These are phyloP conservation scores for Scleroderma citrinum DNA, from an alignment of 768 basidiomycete species.

Conservation along the genomic window DNA sequence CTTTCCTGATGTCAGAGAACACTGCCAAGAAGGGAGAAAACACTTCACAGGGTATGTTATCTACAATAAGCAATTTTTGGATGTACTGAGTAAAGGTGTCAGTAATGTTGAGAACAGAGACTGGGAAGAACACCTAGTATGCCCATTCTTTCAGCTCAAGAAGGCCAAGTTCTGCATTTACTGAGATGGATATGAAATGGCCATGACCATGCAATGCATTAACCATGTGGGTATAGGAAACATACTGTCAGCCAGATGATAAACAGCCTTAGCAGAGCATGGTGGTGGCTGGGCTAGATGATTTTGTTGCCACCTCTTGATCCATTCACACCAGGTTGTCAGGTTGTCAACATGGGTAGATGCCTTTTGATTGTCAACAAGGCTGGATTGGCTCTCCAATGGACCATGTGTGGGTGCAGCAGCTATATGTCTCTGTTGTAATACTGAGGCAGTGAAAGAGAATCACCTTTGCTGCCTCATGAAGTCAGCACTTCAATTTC, in stretches of 20 bases:
- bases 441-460: constrained; percentile 38
- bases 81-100: constrained; percentile 54
- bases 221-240: too few species aligned
- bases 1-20: constrained; percentile 78
- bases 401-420: constrained; percentile 16
- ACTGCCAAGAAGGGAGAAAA: constrained; percentile 82
- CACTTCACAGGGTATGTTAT: constrained; percentile 81
- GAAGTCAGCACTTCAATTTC: not conserved
- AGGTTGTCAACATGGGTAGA: constrained; percentile 19
- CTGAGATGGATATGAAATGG: too few species aligned
- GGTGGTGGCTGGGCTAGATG: constrained; percentile 61
- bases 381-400: constrained; percentile 32
- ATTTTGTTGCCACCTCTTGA: constrained; percentile 56
- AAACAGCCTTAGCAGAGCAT: constrained; percentile 81
- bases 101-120: not conserved
- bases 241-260: constrained; percentile 78
- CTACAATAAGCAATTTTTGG: constrained; percentile 62
- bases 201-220: constrained; percentile 1
- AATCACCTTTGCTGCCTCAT: constrained; percentile 64
- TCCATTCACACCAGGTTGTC: constrained; percentile 58
- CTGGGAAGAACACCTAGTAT: constrained; percentile 34
- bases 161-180: constrained; percentile 66
- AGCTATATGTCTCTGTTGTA: constrained; percentile 9
- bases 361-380: constrained; percentile 21
- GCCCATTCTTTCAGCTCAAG: constrained; percentile 69